These are phyloP conservation scores for Vinca minor DNA, from an alignment of 257 asterid species.

Conservation along the genomic window DNA sequence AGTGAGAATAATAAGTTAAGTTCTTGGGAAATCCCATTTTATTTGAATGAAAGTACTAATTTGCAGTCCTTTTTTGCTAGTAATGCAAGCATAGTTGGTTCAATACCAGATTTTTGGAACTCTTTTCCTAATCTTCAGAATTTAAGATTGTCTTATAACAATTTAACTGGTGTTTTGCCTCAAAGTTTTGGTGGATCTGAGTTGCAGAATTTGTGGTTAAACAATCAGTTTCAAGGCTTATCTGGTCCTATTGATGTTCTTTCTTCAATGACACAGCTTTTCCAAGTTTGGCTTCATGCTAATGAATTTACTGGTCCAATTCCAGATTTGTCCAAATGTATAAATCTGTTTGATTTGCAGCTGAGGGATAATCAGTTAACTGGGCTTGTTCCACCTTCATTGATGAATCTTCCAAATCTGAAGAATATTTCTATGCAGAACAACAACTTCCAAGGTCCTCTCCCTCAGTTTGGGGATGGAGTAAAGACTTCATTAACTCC, in stretches of 20 bases:
- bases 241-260: slow-evolving; percentile 60
- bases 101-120: slow-evolving; percentile 58
- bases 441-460: slow-evolving; percentile 71
- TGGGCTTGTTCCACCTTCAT: slow-evolving; percentile 57
- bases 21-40: slow-evolving; percentile 60
- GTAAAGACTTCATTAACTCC: slow-evolving; percentile 25
- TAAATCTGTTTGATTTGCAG: slow-evolving; percentile 59
- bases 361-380: slow-evolving; percentile 72
- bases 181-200: slow-evolving; percentile 52
- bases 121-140: slow-evolving; percentile 52
- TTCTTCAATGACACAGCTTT: slow-evolving; percentile 51
- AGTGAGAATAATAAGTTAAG: slow-evolving; percentile 35
- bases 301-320: slow-evolving; percentile 66
- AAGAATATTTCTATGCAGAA: slow-evolving; percentile 53
- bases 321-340: slow-evolving; percentile 72
- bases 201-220: slow-evolving; percentile 67
- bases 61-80: slow-evolving; percentile 49
- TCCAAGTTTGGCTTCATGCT: slow-evolving; percentile 74
- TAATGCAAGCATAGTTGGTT: slow-evolving; percentile 44
- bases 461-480: slow-evolving; percentile 33
- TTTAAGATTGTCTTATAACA: slow-evolving; percentile 64
- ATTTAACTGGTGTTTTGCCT: slow-evolving; percentile 64
- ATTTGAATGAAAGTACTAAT: slow-evolving; percentile 42
- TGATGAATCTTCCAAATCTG: slow-evolving; percentile 43
- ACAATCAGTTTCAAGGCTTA: slow-evolving; percentile 50